phyloP scores from a whole-genome alignment of 2,329 filamentous ascomycete species.

The Ascochyta koolunga region DNA sequence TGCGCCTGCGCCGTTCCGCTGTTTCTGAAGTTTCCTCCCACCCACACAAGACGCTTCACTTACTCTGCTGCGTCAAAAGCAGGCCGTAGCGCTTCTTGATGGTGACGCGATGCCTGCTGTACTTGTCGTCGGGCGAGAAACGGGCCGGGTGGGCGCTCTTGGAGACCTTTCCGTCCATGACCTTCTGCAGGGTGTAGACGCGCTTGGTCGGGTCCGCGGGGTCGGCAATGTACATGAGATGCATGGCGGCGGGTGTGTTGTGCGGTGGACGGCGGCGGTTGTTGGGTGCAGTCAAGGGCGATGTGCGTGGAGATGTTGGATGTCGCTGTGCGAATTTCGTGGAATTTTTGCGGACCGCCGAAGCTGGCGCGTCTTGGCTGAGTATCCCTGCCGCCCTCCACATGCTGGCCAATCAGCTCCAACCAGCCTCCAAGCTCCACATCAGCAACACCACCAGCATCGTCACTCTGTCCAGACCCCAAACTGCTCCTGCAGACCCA shows the following conservation, averaged over 20 bases:
- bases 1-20: not conserved
- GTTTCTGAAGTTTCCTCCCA: not conserved
- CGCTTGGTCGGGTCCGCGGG: slow-evolving; percentile 73
- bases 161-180: slow-evolving; percentile 79
- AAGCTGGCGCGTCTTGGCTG: slow-evolving; percentile 8
- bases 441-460: slow-evolving; percentile 21
- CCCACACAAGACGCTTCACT: slow-evolving; percentile 12
- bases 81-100: slow-evolving; percentile 92
- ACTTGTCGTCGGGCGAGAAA: slow-evolving; percentile 99
- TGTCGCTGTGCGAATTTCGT: slow-evolving; percentile 20
- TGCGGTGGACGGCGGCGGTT: slow-evolving; percentile 47
- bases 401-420: not conserved
- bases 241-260: slow-evolving; percentile 54
- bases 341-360: slow-evolving; percentile 35
- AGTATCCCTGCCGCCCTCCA: not conserved
- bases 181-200: slow-evolving; percentile 94
- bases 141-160: slow-evolving; percentile 95
- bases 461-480: not conserved
- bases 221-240: slow-evolving; percentile 87
- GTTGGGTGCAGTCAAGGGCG: not conserved
- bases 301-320: not conserved
- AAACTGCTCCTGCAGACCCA: not conserved
- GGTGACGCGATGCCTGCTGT: slow-evolving; percentile 90
- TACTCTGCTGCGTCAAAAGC: slow-evolving; percentile 79
- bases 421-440: slow-evolving; percentile 17